A percentile compares a stretch with the other conserved stretches of the same genome.
Conservation (phyloP, 2,329 filamentous ascomycete species). For the Talaromyces verruculosus region DNA sequence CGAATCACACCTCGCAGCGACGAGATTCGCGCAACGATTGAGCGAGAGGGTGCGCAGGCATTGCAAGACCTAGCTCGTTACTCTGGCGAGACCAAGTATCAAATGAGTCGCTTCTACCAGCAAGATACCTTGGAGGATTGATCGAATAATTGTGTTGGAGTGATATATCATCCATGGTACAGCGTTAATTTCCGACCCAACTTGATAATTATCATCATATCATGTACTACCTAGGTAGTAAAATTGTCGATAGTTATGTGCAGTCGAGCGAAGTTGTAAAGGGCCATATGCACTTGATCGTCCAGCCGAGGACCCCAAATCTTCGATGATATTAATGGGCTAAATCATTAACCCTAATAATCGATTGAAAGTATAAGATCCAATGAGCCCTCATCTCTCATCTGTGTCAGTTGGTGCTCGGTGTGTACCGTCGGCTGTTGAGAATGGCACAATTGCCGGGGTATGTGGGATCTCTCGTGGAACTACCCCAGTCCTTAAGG, state of each 20-base stretch:
- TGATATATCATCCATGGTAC: neutral
- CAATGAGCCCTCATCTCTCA: neutral
- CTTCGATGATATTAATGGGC: neutral
- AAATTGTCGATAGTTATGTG: neutral
- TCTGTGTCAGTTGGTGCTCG: neutral
- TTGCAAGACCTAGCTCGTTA: constrained; percentile 54
- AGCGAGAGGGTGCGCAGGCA: constrained; percentile 55
- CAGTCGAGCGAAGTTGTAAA: neutral
- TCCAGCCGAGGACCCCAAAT: neutral
- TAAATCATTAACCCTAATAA: neutral
- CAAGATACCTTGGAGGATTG: constrained; percentile 7
- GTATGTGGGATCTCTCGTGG: neutral
- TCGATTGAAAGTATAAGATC: neutral
- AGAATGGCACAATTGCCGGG: neutral
- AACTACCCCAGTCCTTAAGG: neutral
- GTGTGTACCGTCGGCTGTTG: neutral
- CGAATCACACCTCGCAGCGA: constrained; percentile 53
- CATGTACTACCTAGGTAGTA: neutral
- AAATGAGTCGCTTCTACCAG: constrained; percentile 56
- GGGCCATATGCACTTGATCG: neutral
- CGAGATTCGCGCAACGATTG: constrained; percentile 52
- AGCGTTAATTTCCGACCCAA: neutral
- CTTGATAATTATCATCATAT: neutral
- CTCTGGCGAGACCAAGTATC: constrained; percentile 58
- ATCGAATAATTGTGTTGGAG: neutral